Percentiles rank a stretch among this genome's conserved stretches.
These are phyloP conservation scores for Colletotrichum somersetense DNA, from an alignment of 2,329 filamentous ascomycete species.

Conservation along the genomic window DNA sequence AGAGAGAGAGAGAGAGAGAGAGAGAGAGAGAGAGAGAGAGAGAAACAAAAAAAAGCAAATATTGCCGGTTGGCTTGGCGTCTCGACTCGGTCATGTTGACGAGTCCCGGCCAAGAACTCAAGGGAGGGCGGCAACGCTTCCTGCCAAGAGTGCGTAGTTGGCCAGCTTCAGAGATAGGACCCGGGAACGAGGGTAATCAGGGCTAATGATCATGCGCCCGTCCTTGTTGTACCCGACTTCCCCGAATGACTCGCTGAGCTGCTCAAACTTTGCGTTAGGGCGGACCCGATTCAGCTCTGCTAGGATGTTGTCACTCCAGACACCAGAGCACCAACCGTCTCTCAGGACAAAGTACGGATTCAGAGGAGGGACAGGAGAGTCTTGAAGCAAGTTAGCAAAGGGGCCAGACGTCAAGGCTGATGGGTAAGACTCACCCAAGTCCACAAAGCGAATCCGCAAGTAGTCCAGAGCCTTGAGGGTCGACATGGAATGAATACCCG, in stretches of 20 bases:
- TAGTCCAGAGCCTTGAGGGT: slow-evolving; percentile 71
- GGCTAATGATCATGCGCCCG: slow-evolving; percentile 67
- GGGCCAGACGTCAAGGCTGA: too few species aligned
- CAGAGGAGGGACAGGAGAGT: slow-evolving; percentile 76
- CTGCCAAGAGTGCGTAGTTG: slow-evolving; percentile 65
- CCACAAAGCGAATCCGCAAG: slow-evolving; percentile 80
- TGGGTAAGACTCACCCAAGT: slow-evolving; percentile 66
- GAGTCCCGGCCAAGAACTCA: not conserved
- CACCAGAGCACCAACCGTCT: slow-evolving; percentile 72
- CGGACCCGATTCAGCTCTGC: slow-evolving; percentile 69
- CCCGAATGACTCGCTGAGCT: slow-evolving; percentile 74
- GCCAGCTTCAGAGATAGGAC: slow-evolving; percentile 68
- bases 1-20: too few species aligned
- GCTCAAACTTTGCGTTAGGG: slow-evolving; percentile 69
- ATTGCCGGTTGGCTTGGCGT: not conserved
- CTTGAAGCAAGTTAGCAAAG: slow-evolving; percentile 58
- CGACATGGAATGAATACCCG: slow-evolving; percentile 71
- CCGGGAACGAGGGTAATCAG: slow-evolving; percentile 65
- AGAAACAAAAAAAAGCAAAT: not conserved
- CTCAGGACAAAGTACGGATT: slow-evolving; percentile 80
- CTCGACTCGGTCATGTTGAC: not conserved
- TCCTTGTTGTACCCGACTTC: slow-evolving; percentile 71
- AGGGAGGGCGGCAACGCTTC: slow-evolving; percentile 37
- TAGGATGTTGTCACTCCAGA: slow-evolving; percentile 79
- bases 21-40: too few species aligned